phyloP scores from a whole-genome alignment of 2,329 filamentous ascomycete genomes.

The Diaporthe eres region DNA sequence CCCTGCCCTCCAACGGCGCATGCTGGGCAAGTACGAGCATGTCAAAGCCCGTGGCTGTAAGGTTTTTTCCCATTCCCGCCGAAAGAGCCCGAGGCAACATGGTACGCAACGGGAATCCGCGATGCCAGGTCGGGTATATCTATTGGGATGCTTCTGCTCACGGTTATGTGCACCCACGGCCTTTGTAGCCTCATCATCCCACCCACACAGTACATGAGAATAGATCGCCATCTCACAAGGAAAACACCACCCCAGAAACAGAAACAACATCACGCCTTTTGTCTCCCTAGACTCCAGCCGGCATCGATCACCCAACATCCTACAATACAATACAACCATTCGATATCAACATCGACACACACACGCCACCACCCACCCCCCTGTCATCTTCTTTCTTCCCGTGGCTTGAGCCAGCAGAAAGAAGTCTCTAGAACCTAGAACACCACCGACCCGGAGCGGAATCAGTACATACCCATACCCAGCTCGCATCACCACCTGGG shows the following conservation, averaged over 20 bases:
- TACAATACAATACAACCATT: conserved; percentile 14
- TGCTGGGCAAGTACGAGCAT: conserved; percentile 2
- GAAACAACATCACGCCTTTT: conserved; percentile 29
- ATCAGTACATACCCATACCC: conserved; percentile 13
- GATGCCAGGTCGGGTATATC: conserved; percentile 39
- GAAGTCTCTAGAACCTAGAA: conserved; percentile 17
- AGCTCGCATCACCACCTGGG: conserved; percentile 22
- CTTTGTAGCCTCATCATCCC: conserved; percentile 39
- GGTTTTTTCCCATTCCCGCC: conserved; percentile 21
- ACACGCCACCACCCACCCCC: conserved; percentile 19
- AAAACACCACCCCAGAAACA: conserved; percentile 15
- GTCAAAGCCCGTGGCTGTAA: conserved; percentile 8
- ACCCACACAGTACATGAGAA: conserved; percentile 31
- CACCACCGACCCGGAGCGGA: neutral
- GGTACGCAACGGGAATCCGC: conserved; percentile 15
- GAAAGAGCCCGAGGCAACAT: conserved; percentile 36
- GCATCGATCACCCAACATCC: conserved; percentile 27
- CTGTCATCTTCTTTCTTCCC: neutral
- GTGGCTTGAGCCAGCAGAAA: neutral
- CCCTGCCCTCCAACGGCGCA: conserved; percentile 20
- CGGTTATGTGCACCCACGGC: conserved; percentile 12
- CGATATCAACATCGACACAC: conserved; percentile 32
- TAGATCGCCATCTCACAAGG: conserved; percentile 4
- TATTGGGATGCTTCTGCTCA: conserved; percentile 41
- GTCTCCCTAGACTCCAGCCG: conserved; percentile 28